Evolutionary conservation across 1,139 yeast species (phyloP).

Genomic region (Kluyveromyces sp.): DNA sequence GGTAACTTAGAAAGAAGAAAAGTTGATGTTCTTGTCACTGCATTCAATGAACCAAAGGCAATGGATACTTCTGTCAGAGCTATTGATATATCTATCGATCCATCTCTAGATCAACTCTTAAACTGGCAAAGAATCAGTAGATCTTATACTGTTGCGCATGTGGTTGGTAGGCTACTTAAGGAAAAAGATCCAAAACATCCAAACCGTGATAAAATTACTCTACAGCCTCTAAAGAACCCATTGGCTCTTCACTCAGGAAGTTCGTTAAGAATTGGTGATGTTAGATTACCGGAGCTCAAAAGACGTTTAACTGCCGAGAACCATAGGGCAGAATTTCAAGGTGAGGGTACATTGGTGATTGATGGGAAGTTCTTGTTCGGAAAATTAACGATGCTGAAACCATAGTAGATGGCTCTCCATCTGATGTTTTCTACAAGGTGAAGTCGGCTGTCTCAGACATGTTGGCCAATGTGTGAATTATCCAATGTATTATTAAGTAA

Average conservation of each 20-base stretch:
- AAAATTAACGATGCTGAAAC: slow-evolving; percentile 79
- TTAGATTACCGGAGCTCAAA: slow-evolving; percentile 73
- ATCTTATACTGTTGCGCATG: slow-evolving; percentile 75
- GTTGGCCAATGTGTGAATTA: slow-evolving; percentile 59
- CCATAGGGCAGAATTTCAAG: slow-evolving; percentile 77
- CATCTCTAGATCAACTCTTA: slow-evolving; percentile 50
- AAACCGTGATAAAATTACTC: slow-evolving; percentile 18
- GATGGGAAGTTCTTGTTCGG: slow-evolving; percentile 68
- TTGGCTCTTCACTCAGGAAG: slow-evolving; percentile 21
- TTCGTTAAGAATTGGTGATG: slow-evolving; percentile 76
- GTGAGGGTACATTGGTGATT: slow-evolving; percentile 87
- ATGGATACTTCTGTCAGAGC: slow-evolving; percentile 60
- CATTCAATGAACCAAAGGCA: slow-evolving; percentile 37
- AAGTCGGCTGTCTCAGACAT: slow-evolving; percentile 67
- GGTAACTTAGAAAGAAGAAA: slow-evolving; percentile 23
- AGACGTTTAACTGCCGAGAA: slow-evolving; percentile 51
- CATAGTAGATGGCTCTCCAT: slow-evolving; percentile 73
- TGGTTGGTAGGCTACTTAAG: slow-evolving; percentile 59
- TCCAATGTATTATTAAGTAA: neutral
- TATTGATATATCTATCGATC: slow-evolving; percentile 66
- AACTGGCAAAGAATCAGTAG: slow-evolving; percentile 84
- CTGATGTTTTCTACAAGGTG: slow-evolving; percentile 71
- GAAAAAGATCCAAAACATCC: slow-evolving; percentile 25
- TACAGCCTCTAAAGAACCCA: slow-evolving; percentile 22
- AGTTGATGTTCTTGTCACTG: slow-evolving; percentile 32